Evolutionary conservation across 192 early-diverging fungal species (phyloP).

Genomic region (Podila minutissima): DNA sequence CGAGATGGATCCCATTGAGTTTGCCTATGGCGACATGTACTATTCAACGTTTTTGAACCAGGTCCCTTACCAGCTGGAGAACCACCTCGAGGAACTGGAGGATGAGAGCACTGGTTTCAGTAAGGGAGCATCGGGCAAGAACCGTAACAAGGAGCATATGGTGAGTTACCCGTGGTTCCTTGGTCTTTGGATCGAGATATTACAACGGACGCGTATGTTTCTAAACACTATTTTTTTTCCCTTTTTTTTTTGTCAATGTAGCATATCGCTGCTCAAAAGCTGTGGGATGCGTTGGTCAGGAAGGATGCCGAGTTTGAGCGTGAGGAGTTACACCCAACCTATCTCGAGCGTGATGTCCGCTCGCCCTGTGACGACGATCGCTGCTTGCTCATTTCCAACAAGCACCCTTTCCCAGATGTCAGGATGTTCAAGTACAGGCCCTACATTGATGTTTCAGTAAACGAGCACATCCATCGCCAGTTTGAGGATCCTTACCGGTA

Average conservation of each 20-base stretch:
- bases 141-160: conserved; percentile 63
- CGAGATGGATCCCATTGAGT: conserved; percentile 58
- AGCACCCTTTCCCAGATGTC: conserved; percentile 57
- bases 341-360: conserved; percentile 54
- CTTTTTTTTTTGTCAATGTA: conserved; percentile 1
- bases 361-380: conserved; percentile 62
- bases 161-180: conserved; percentile 15
- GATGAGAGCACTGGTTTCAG: conserved; percentile 55
- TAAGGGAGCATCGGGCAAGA: conserved; percentile 50
- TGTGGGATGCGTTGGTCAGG: conserved; percentile 41
- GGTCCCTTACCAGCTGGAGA: conserved; percentile 62
- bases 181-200: background rate
- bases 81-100: conserved; percentile 52
- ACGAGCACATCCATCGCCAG: conserved; percentile 55
- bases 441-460: conserved; percentile 58
- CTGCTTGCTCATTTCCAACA: conserved; percentile 65
- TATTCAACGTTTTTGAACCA: conserved; percentile 65
- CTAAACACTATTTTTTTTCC: background rate
- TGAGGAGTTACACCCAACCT: conserved; percentile 52
- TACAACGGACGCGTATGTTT: background rate
- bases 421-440: conserved; percentile 58
- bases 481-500: conserved; percentile 52
- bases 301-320: conserved; percentile 42
- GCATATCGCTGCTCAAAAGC: conserved; percentile 55
- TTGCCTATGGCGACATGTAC: conserved; percentile 65